These are phyloP conservation scores for Tolypocladium ophioglossoides DNA, from an alignment of 2,329 filamentous ascomycete species.

Conservation along the genomic window DNA sequence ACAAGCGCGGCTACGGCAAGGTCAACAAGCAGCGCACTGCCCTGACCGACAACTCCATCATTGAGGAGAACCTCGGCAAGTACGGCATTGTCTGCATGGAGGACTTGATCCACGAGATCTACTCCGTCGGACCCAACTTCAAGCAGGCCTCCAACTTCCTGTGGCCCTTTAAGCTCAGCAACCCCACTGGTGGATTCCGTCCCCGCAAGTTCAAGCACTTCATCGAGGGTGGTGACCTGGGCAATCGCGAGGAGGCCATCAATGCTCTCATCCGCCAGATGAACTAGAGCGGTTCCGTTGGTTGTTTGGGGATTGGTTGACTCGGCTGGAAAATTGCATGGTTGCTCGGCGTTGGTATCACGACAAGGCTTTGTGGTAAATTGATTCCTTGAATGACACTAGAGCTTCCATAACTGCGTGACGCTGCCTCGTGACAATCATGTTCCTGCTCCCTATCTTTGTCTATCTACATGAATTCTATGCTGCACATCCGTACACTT, in stretches of 20 bases:
- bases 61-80: conserved; percentile 94
- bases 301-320: conserved; percentile 14
- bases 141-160: conserved; percentile 99
- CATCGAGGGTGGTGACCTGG: conserved; percentile 95
- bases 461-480: background rate
- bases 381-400: conserved; percentile 30
- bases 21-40: conserved; percentile 95
- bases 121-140: conserved; percentile 98
- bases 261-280: conserved; percentile 94
- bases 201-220: conserved; percentile 98
- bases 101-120: conserved; percentile 99
- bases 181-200: conserved; percentile 94
- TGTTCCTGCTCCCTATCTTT: background rate
- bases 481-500: background rate
- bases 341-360: conserved; percentile 31
- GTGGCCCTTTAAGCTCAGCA: conserved; percentile 99
- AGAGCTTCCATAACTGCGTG: conserved; percentile 20
- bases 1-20: conserved; percentile 99
- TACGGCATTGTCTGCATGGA: conserved; percentile 99
- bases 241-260: conserved; percentile 98
- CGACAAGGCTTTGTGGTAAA: conserved; percentile 25
- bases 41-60: conserved; percentile 94
- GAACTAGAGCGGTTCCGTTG: conserved; percentile 56
- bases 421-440: background rate
- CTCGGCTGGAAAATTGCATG: conserved; percentile 24